Percentiles rank a stretch among this genome's conserved stretches.
Evolutionary conservation across 2,329 filamentous ascomycete species (phyloP).

Genomic region (Pyricularia pennisetigena): DNA sequence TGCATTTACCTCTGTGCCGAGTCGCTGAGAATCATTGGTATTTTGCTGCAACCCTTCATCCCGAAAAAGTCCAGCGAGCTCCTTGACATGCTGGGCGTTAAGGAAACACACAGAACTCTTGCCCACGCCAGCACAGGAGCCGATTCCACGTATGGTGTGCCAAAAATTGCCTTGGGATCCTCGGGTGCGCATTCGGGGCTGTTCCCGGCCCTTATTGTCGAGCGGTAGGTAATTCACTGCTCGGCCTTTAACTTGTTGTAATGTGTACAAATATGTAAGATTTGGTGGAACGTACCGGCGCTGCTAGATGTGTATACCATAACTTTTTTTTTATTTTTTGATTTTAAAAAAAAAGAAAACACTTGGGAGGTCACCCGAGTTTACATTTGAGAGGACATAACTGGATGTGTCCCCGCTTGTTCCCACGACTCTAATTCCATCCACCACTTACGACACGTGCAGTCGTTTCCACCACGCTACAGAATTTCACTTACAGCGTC

Average conservation of each 20-base stretch:
- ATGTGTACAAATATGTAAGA: background rate
- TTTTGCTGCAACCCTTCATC: conserved; percentile 87
- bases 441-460: background rate
- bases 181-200: conserved; percentile 28
- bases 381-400: background rate
- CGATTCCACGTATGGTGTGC: conserved; percentile 60
- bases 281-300: background rate
- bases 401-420: background rate
- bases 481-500: background rate
- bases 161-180: conserved; percentile 14
- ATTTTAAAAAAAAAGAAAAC: too few relatives aligned
- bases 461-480: background rate
- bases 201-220: conserved; percentile 41
- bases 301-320: background rate
- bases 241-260: background rate
- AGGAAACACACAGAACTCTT: conserved; percentile 48
- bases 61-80: conserved; percentile 64
- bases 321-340: background rate
- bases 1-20: conserved; percentile 66
- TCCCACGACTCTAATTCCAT: background rate
- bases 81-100: conserved; percentile 70
- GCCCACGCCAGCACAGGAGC: conserved; percentile 49
- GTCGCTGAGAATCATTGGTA: conserved; percentile 66
- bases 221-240: conserved; percentile 18
- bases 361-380: too few relatives aligned